phyloP scores from a whole-genome alignment of 257 asterid species.

The Cordia subcordata region DNA sequence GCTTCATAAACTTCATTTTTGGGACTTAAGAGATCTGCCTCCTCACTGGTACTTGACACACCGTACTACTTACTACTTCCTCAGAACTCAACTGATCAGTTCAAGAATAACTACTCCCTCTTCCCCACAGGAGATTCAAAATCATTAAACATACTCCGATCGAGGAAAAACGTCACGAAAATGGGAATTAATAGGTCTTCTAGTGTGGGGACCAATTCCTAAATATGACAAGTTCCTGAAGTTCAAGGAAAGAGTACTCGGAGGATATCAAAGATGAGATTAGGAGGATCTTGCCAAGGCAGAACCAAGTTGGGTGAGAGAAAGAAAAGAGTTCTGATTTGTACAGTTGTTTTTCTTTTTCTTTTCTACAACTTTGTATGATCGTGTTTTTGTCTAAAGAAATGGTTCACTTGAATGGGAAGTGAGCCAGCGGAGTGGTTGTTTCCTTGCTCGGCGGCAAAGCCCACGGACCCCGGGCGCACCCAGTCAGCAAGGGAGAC shows the following conservation, averaged over 20 bases:
- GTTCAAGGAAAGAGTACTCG: conserved; percentile 26
- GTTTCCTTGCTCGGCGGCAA: conserved; percentile 94
- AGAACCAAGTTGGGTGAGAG: conserved; percentile 19
- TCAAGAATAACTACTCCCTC: conserved; percentile 31
- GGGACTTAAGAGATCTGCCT: conserved; percentile 41
- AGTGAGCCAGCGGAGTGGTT: conserved; percentile 48
- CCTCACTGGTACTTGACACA: conserved; percentile 12
- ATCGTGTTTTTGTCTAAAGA: conserved; percentile 31
- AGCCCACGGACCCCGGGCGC: conserved; percentile 78
- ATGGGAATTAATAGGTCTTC: conserved; percentile 33
- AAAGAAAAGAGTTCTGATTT: conserved; percentile 22
- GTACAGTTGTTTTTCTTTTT: conserved; percentile 7
- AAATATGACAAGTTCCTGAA: conserved; percentile 40
- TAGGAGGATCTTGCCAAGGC: conserved; percentile 24
- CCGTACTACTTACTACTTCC: background rate
- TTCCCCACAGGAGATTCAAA: conserved; percentile 38
- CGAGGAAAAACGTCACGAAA: conserved; percentile 36
- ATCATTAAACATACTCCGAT: conserved; percentile 37
- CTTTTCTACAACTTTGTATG: no score
- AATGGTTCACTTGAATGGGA: conserved; percentile 50
- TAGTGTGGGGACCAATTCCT: conserved; percentile 65
- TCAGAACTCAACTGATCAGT: conserved; percentile 25
- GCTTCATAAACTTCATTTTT: conserved; percentile 98
- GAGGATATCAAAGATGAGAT: conserved; percentile 45
- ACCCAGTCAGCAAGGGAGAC: conserved; percentile 84